Base-by-base conservation (phyloP, 441 rosid species). In the Bocquillonia castaneifolia region DNA sequence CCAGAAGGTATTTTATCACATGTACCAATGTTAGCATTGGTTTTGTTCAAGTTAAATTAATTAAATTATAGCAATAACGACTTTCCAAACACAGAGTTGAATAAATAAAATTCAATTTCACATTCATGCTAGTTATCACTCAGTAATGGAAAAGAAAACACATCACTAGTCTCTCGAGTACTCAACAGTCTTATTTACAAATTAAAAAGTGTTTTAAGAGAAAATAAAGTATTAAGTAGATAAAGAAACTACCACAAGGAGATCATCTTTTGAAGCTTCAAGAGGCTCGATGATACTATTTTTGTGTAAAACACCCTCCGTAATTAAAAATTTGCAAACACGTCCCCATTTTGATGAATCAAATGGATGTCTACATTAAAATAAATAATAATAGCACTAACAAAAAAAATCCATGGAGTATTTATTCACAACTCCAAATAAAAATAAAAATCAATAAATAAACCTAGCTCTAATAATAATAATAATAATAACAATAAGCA, bases 261-360 rank as follows among this genome's bases (percentile, higher is more conserved):
- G 91, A 81, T 93, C 99, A 72, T 80, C 86, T 18, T 72, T 79
- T 5, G 95, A 78, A 77, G 97, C 97, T 89, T 86, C 92, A 39
- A 73, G 56, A 67, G 99, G 99, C 80, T 88, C 97, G 32, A 93
- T 78, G 10, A 88, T 81, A 59, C 78, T 67, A 8, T 75, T 75
- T 72, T 84, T 78, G 50, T 83, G 80, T 79, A 93, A 55, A 83
- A 76, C 78, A 72, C 86, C 88, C 63, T 83, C 92, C 7, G 74
- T 60, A 36, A 70, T 60, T 44, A 93, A 88, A 66, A 84, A 90
- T 40, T 42, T 81, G 76, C 96, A 86, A 70, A 93, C 81, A 42
- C 96, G 81, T 44, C 97, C 91, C 99, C 97, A 93, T 72, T 93
- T 93, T 26, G 86, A 80, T 55, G 99, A 91, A 85, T 93, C 99